Percentiles rank a stretch among this genome's conserved stretches.
Evolutionary conservation across 2,329 filamentous ascomycete genomes (phyloP).

Genomic region (Aaosphaeria pasadenensis): DNA sequence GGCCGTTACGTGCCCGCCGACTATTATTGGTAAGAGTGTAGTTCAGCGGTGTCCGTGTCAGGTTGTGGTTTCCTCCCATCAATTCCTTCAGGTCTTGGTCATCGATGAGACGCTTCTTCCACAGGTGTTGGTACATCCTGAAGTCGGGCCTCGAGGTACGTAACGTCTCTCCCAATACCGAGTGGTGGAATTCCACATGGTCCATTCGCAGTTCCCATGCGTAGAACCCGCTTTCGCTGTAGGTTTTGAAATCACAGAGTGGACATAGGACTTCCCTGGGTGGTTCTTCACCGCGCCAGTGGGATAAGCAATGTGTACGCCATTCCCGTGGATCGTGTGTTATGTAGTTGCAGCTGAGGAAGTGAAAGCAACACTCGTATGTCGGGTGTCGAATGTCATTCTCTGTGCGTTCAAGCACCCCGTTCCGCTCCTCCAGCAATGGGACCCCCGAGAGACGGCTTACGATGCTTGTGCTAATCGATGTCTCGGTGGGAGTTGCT

Average conservation of each 20-base stretch:
- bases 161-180: conserved; percentile 20
- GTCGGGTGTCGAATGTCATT: conserved; percentile 7
- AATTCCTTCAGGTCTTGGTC: conserved; percentile 32
- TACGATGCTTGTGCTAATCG: conserved; percentile 22
- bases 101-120: conserved; percentile 28
- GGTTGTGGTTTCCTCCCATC: conserved; percentile 25
- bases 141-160: conserved; percentile 25
- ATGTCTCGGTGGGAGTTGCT: conserved; percentile 22
- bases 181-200: conserved; percentile 24
- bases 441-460: conserved; percentile 17
- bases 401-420: conserved; percentile 19
- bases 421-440: conserved; percentile 25
- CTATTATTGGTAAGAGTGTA: conserved; percentile 15
- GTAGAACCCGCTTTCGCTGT: conserved; percentile 9
- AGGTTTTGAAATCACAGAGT: conserved; percentile 24
- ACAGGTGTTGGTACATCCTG: conserved; percentile 25
- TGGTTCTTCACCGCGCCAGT: conserved; percentile 32
- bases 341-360: conserved; percentile 26
- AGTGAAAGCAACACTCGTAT: conserved; percentile 34
- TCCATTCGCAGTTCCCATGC: conserved; percentile 26
- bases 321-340: conserved; percentile 21
- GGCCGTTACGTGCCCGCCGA: conserved; percentile 1
- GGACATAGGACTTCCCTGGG: conserved; percentile 28
- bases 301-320: conserved; percentile 27
- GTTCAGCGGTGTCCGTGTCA: conserved; percentile 15